phyloP scores from a whole-genome alignment of 108 stramenopile species.

The Asterionellopsis glacialis region DNA sequence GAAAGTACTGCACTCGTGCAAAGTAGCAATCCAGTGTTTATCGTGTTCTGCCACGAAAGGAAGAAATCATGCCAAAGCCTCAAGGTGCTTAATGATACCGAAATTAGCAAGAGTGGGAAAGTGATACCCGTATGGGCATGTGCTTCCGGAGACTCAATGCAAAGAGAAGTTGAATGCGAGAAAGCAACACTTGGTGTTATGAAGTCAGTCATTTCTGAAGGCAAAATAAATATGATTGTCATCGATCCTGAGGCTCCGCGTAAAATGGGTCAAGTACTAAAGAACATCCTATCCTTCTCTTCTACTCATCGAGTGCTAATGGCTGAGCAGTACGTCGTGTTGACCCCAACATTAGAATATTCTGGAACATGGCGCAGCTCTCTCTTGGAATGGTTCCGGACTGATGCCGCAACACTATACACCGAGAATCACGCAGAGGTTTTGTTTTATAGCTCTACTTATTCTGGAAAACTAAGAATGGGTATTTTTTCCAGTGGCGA shows the following conservation, averaged over 20 bases:
- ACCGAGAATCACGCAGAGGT: slow-evolving; percentile 19
- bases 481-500: slow-evolving; percentile 15
- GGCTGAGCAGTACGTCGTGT: background rate
- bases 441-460: slow-evolving; percentile 18
- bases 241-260: slow-evolving; percentile 23
- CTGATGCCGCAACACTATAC: slow-evolving; percentile 8
- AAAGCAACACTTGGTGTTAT: background rate
- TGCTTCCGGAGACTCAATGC: background rate
- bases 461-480: slow-evolving; percentile 8
- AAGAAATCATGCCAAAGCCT: background rate
- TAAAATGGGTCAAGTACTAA: slow-evolving; percentile 19
- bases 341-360: slow-evolving; percentile 1
- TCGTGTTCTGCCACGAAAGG: background rate
- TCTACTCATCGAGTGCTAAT: background rate
- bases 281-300: background rate
- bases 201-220: background rate
- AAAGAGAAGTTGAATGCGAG: background rate
- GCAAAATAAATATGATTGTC: slow-evolving; percentile 17
- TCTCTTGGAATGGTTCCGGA: slow-evolving; percentile 28
- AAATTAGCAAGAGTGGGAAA: background rate
- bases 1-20: slow-evolving; percentile 3
- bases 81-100: background rate
- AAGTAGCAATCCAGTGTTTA: background rate
- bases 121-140: slow-evolving; percentile 1
- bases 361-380: slow-evolving; percentile 14